Base-by-base conservation (phyloP, 306 rosid genomes). In the Vicia sativa region DNA sequence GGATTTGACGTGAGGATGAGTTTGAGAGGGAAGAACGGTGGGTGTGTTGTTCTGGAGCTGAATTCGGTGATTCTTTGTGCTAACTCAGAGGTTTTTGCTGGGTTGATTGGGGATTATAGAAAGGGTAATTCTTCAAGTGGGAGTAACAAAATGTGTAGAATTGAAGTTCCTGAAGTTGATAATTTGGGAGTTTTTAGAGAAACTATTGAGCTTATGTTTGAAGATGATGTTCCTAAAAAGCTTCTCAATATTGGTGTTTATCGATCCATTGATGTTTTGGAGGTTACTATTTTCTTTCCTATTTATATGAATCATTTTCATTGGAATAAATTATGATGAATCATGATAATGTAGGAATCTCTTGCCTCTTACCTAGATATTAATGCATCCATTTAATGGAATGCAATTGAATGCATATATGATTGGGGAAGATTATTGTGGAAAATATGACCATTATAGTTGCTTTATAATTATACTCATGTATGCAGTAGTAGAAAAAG, bases 181-280 rank as follows among this genome's bases (percentile, higher is more conserved):
- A 91, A 91, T 62, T 81, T 91, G 83, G 80, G 84, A 0, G 77
- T 89, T 28, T 91, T 85, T 14, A 80, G 82, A 78, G 90, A 89
- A 12, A 86, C 90, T 21, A 79, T 91, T 67, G 96, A 91, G 62
- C 89, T 91, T 23, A 91, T 91, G 97, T 91, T 92, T 46, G 97
- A 92, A 49, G 89, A 87, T 23, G 84, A 81, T 19, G 59, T 89
- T 58, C 74, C 89, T 26, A 87, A 78, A 31, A 76, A 79, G 1
- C 96, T 92, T 31, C 26, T 71, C 11, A 84, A 75, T 61, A 76
- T 87, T 53, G 97, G 97, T 45, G 96, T 82, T 31, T 87, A 55
- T 74, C 81, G 96, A 70, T 87, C 80, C 71, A 89, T 92, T 68
- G 92, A 92, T 34, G 76, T 92, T 71, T 87, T 92, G 53, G 96